Evolutionary conservation across 306 rosid genomes (phyloP), one percentile per base, ranked within the genome.

Genomic region (Albizia julibrissin): DNA sequence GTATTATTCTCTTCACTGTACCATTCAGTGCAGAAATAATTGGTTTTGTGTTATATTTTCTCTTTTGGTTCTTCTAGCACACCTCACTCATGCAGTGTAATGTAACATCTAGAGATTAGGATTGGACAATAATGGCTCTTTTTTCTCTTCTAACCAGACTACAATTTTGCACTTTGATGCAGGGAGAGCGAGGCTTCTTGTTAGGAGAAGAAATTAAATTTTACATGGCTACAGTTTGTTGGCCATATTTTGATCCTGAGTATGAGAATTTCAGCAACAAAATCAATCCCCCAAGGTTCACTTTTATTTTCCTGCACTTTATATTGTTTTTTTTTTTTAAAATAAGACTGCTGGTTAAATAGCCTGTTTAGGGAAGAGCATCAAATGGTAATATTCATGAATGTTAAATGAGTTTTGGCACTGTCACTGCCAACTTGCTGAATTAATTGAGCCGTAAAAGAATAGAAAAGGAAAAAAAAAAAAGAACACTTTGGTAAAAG

Each of bases 231-330:
- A 86, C 70, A 80, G 94, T 91, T 84, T 90, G 94, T 74, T 89
- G 89, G 93, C 97, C 97, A 71, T 93, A 93, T 84, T 91, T 93
- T 87, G 97, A 93, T 89, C 98, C 97, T 4, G 98, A 91, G 77
- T 93, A 91, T 64, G 97, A 93, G 86, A 91, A 89, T 90, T 86
- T 93, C 77, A 93, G 86, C 93, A 87, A 83, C 76, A 87, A 92
- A 85, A 90, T 93, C 85, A 93, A 93, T 72, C 97, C 98, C 39
- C 98, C 98, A 76, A 92, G 97, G 96, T 93, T 70, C 73, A 37
- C 56, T 49, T 4, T 75, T 58, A 76, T 62, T 67, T 77, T 75
- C 22, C 73, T 22, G 65, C 43, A 39, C 68, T 40, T 81, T 59
- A 52, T 26, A 22, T 3, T 47, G 14, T 47, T 46, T 46, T 2